These are phyloP conservation scores for Epichloe festucae DNA, from an alignment of 2,329 filamentous ascomycete genomes.

Conservation along the genomic window DNA sequence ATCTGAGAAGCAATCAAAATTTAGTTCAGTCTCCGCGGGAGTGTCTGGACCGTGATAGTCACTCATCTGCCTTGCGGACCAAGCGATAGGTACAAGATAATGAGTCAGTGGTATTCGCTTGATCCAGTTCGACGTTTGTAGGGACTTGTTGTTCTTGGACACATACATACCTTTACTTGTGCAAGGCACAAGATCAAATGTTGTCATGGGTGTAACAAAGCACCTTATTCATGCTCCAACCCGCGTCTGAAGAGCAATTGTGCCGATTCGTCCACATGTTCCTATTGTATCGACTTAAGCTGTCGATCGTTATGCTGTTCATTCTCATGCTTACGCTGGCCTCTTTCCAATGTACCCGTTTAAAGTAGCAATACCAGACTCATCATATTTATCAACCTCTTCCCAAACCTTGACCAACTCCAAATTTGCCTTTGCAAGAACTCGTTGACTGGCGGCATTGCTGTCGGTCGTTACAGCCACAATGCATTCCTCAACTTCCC, in stretches of 20 bases:
- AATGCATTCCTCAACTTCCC: constrained; percentile 23
- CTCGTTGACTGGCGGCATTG: constrained; percentile 41
- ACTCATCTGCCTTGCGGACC: too few species aligned
- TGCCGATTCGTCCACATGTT: background rate
- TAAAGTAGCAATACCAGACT: constrained; percentile 9
- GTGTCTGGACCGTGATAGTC: too few species aligned
- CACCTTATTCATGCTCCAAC: background rate
- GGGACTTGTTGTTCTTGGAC: too few species aligned
- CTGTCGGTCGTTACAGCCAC: constrained; percentile 32
- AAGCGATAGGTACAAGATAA: too few species aligned
- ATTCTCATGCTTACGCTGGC: background rate
- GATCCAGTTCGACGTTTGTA: too few species aligned
- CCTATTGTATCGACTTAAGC: background rate
- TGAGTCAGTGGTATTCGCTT: too few species aligned
- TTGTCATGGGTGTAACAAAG: too few species aligned
- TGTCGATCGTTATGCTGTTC: background rate
- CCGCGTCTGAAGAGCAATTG: background rate
- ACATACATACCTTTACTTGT: too few species aligned
- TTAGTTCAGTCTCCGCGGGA: too few species aligned
- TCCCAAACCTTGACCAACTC: constrained; percentile 28
- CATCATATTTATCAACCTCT: constrained; percentile 14
- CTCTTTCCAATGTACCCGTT: constrained; percentile 11
- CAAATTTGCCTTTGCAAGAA: constrained; percentile 38
- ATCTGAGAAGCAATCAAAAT: too few species aligned
- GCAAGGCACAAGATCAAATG: too few species aligned